These are phyloP conservation scores for Ogataea thermomethanolica DNA, from an alignment of 805 yeast species.

Conservation along the genomic window DNA sequence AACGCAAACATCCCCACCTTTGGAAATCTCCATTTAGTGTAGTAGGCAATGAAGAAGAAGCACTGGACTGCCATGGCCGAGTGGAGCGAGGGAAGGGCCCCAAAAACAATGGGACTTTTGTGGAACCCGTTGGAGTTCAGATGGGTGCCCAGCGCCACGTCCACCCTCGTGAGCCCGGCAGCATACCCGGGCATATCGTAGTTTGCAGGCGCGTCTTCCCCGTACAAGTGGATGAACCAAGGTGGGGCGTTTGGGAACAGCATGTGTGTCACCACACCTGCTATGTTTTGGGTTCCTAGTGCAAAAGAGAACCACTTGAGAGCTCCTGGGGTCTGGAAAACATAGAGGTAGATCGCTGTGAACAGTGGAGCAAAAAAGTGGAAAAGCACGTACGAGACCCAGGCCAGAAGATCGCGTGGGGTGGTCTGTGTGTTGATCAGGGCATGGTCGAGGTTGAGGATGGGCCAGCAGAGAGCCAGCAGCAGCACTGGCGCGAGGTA, in stretches of 20 bases:
- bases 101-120: conserved; percentile 66
- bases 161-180: conserved; percentile 68
- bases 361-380: conserved; percentile 61
- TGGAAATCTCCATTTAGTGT: conserved; percentile 35
- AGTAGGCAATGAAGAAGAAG: conserved; percentile 41
- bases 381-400: conserved; percentile 59
- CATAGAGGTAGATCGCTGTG: conserved; percentile 59
- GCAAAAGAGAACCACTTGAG: conserved; percentile 50
- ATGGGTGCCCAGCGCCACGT: conserved; percentile 58
- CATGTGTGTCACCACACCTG: conserved; percentile 59
- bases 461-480: conserved; percentile 43
- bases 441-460: conserved; percentile 44
- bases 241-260: conserved; percentile 72
- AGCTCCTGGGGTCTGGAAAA: conserved; percentile 66
- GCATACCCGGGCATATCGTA: conserved; percentile 67
- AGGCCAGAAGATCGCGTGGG: conserved; percentile 51
- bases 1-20: conserved; percentile 39
- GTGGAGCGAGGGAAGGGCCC: conserved; percentile 72
- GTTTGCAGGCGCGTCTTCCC: conserved; percentile 51
- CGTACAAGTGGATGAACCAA: conserved; percentile 63
- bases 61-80: conserved; percentile 60
- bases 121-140: conserved; percentile 61
- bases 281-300: conserved; percentile 57
- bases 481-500: conserved; percentile 38
- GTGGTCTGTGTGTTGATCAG: conserved; percentile 40